Base-by-base conservation (phyloP, 371 early-diverging fungal genomes). In the Rhizomucor miehei region DNA sequence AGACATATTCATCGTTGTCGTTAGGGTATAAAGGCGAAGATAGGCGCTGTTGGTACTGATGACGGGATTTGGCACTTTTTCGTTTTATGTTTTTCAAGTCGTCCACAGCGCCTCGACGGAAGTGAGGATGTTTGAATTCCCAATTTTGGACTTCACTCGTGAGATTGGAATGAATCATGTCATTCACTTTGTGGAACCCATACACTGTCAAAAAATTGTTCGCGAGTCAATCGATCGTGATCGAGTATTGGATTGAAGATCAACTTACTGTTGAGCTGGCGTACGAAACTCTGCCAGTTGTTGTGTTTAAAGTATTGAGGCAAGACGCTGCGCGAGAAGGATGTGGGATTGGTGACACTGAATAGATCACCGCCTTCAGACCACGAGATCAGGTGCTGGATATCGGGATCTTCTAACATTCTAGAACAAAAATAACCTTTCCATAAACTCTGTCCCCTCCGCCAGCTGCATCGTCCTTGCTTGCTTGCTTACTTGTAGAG, bases 261-360 rank as follows among this genome's bases (percentile, higher is more conserved):
- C n/a, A 14, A 53, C 60, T 61, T 71, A 78, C 78, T 89, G 68
- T 94, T 94, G 11, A 92, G 74, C 67, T 92, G 93, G 36, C 93
- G 80, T 11, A 92, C 89, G 78, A 94, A 93, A 47, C 87, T 88
- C 55, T 86, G 85, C 77, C 89, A 86, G 64, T 94, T 92, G 58
- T 84, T 89, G 71, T 93, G 92, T 61, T 91, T 92, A 65, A 92
- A 94, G 65, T 89, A 86, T 53, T 81, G 84, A 12, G 91, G 89
- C 45, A 96, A 59, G 1, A 81, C 75, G 2, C 54, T 51, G 47
- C 75, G 76, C 35, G 79, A 78, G 43, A 81, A 81, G 16, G 70
- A 58, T 0, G 84, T 84, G 1, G 84, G 81, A 45, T 82, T 82
- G 14, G 79, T 67, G 16, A 87, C 87, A 52, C 83, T 80, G 54